phyloP scores from a whole-genome alignment of 2,329 filamentous ascomycete genomes.

The Trichophaea hybrida region DNA sequence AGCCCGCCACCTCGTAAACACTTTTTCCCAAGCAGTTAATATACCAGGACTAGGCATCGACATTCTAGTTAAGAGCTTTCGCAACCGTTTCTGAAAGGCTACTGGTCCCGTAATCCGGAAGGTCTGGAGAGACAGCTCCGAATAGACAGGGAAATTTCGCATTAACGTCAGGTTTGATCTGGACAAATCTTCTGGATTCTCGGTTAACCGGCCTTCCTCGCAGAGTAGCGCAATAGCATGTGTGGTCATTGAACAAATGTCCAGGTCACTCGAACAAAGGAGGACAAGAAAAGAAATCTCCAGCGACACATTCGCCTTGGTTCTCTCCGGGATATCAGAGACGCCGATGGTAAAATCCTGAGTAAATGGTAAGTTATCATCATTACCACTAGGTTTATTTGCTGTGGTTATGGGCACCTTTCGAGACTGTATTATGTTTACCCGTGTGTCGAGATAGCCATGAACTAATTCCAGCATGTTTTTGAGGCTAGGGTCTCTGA shows the following conservation, averaged over 20 bases:
- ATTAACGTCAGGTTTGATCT: constrained; percentile 42
- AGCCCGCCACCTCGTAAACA: constrained; percentile 50
- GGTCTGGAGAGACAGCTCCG: constrained; percentile 47
- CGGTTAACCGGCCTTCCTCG: constrained; percentile 45
- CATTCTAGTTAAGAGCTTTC: constrained; percentile 45
- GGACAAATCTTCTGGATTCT: constrained; percentile 38
- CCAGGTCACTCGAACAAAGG: constrained; percentile 50
- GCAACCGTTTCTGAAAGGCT: constrained; percentile 53
- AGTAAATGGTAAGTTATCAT: constrained; percentile 5
- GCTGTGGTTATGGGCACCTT: constrained; percentile 5
- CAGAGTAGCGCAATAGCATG: constrained; percentile 47
- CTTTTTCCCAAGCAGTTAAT: constrained; percentile 50
- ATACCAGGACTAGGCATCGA: constrained; percentile 52
- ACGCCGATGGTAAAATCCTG: constrained; percentile 41
- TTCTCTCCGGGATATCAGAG: constrained; percentile 43
- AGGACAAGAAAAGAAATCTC: constrained; percentile 50
- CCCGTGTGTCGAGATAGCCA: constrained; percentile 26
- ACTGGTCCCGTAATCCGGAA: constrained; percentile 55
- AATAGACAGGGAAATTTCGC: constrained; percentile 47
- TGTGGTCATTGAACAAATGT: constrained; percentile 50
- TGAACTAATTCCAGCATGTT: constrained; percentile 27
- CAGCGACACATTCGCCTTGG: constrained; percentile 29
- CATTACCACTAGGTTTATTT: constrained; percentile 15
- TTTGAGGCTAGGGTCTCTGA: constrained; percentile 26
- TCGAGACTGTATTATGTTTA: constrained; percentile 19